phyloP scores from a whole-genome alignment of 306 rosid species.

The Fragaria vesca region DNA sequence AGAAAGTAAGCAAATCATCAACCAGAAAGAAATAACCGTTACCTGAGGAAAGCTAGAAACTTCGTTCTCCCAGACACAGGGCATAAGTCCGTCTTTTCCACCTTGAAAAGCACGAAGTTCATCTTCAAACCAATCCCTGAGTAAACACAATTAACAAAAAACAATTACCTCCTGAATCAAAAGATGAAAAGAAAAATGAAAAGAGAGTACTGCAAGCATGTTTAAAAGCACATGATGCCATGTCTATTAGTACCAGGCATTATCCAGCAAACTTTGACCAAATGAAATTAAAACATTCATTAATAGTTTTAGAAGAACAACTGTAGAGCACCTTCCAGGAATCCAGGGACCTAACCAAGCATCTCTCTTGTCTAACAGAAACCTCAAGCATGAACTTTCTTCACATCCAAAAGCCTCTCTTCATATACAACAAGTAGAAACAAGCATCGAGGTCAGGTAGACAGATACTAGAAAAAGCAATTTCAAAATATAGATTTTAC shows the following conservation, averaged over 20 bases:
- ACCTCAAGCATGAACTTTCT: conserved; percentile 95
- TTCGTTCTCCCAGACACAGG: conserved; percentile 86
- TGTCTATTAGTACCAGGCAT: conserved; percentile 2
- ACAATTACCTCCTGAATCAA: conserved; percentile 7
- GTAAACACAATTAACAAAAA: conserved; percentile 25
- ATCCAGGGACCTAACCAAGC: conserved; percentile 99
- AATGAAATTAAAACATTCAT: not conserved
- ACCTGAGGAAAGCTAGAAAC: conserved; percentile 94
- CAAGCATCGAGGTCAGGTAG: conserved; percentile 32
- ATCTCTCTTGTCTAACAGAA: conserved; percentile 89
- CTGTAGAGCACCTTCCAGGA: conserved; percentile 81
- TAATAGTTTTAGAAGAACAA: not conserved
- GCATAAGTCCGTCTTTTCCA: conserved; percentile 86
- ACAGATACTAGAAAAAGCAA: conserved; percentile 18
- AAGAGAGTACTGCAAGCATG: conserved; percentile 11
- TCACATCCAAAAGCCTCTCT: conserved; percentile 80
- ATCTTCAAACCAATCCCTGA: conserved; percentile 98
- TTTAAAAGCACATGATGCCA: conserved; percentile 3
- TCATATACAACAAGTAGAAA: conserved; percentile 23
- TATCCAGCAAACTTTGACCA: not conserved
- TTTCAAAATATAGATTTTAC: not conserved
- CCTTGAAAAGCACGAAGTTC: conserved; percentile 99
- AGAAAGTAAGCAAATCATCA: conserved; percentile 1
- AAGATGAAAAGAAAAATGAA: not conserved
- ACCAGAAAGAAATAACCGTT: conserved; percentile 8